Evolutionary conservation across 495 filamentous ascomycete species (phyloP).

Genomic region (Jackrogersella multiformis): DNA sequence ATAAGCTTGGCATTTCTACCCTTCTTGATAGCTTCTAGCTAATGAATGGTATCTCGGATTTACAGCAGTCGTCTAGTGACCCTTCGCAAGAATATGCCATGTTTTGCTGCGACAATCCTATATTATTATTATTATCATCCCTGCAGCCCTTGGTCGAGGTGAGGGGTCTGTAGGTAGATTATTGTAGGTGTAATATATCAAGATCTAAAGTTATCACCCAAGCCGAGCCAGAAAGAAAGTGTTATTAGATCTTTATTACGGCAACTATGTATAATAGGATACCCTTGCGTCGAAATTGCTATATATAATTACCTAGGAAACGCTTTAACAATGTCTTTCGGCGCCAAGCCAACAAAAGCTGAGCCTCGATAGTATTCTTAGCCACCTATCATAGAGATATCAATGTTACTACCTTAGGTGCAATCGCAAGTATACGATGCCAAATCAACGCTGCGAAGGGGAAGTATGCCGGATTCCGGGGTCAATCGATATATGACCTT

Average conservation of each 20-base stretch:
- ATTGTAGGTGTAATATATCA: not conserved
- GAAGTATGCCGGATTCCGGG: constrained; percentile 4
- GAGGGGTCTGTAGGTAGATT: not conserved
- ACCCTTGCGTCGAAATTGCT: not conserved
- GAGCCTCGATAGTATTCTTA: not conserved
- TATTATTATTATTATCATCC: no score
- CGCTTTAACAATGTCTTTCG: not conserved
- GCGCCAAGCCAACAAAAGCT: constrained; percentile 7
- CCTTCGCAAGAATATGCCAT: not conserved
- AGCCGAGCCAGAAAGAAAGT: not conserved
- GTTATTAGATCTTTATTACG: not conserved
- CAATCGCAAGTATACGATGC: not conserved
- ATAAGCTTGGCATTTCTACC: not conserved
- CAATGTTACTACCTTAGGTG: not conserved
- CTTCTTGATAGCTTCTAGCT: not conserved
- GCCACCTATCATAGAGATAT: not conserved
- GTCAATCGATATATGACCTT: not conserved
- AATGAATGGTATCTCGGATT: not conserved
- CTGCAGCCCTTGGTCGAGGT: not conserved
- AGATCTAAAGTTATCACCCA: not conserved
- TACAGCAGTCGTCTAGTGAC: not conserved
- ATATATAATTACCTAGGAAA: constrained; percentile 1
- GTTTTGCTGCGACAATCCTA: not conserved
- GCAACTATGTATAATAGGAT: not conserved
- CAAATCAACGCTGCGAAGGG: constrained; percentile 1